A percentile compares a stretch with the other conserved stretches of the same genome.
phyloP scores from a whole-genome alignment of 257 asterid genomes.

The Penstemon eatonii region DNA sequence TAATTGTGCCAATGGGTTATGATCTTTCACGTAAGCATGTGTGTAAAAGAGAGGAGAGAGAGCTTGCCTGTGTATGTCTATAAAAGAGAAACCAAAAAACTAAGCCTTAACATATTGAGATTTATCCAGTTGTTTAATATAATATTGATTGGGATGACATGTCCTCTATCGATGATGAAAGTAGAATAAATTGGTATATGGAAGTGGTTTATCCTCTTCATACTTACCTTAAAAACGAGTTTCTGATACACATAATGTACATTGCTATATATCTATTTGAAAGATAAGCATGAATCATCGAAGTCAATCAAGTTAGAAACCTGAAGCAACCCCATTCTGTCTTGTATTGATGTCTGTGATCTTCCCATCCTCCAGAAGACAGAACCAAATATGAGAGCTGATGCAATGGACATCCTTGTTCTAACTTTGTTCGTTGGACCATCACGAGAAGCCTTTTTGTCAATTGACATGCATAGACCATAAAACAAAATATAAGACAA shows the following conservation, averaged over 20 bases:
- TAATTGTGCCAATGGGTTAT: too few species aligned
- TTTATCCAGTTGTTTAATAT: background rate
- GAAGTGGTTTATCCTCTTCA: too few species aligned
- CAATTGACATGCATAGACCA: conserved; percentile 25
- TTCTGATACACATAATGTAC: background rate
- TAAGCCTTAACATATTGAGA: conserved; percentile 6
- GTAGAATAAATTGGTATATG: too few species aligned
- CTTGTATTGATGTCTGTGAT: conserved; percentile 94
- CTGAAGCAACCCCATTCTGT: conserved; percentile 98
- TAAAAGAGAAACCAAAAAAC: background rate
- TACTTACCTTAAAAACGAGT: too few species aligned
- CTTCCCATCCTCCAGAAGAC: conserved; percentile 98
- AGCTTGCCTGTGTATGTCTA: too few species aligned
- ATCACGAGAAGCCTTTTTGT: conserved; percentile 86
- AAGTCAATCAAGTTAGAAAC: conserved; percentile 34
- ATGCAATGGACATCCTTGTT: conserved; percentile 93
- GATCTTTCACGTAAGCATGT: too few species aligned
- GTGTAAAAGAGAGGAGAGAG: conserved; percentile 12
- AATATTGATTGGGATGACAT: too few species aligned
- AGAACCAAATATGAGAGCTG: conserved; percentile 95
- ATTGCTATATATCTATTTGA: background rate
- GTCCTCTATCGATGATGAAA: too few species aligned
- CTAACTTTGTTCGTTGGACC: conserved; percentile 97
- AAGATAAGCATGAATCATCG: conserved; percentile 20
- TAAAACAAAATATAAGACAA: conserved; percentile 27